Evolutionary conservation across 2,329 filamentous ascomycete species (phyloP).

Genomic region (Aplosporella prunicola): DNA sequence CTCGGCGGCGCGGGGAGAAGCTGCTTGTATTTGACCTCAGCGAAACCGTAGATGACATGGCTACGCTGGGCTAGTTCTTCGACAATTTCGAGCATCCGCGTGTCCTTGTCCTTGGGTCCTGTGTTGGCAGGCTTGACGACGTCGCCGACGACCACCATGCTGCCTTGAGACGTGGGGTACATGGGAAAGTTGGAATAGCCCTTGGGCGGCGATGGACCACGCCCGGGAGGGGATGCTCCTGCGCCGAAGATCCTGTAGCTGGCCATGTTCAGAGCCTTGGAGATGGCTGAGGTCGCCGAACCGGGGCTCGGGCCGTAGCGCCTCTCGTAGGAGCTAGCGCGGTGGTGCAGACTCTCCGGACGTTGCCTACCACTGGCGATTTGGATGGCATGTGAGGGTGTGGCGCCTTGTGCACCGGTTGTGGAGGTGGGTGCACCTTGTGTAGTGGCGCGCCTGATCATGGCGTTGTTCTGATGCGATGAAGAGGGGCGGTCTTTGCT

Average conservation of each 20-base stretch:
- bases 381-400: slow-evolving; percentile 67
- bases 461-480: slow-evolving; percentile 51
- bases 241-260: slow-evolving; percentile 67
- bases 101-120: slow-evolving; percentile 64
- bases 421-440: slow-evolving; percentile 61
- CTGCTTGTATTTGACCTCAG: slow-evolving; percentile 97
- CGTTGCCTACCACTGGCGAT: slow-evolving; percentile 57
- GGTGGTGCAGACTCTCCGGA: slow-evolving; percentile 54
- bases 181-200: slow-evolving; percentile 74
- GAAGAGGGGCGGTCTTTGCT: slow-evolving; percentile 36
- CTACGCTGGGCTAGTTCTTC: slow-evolving; percentile 89
- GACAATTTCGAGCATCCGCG: slow-evolving; percentile 65
- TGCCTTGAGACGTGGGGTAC: slow-evolving; percentile 62
- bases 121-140: slow-evolving; percentile 49
- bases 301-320: slow-evolving; percentile 62
- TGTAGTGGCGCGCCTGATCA: slow-evolving; percentile 68
- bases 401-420: slow-evolving; percentile 58
- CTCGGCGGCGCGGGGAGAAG: slow-evolving; percentile 78
- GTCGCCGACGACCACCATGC: slow-evolving; percentile 54
- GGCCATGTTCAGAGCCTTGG: slow-evolving; percentile 89
- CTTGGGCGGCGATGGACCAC: slow-evolving; percentile 61
- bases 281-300: slow-evolving; percentile 83
- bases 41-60: slow-evolving; percentile 94
- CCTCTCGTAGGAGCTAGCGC: slow-evolving; percentile 72
- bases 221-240: slow-evolving; percentile 53